Evolutionary conservation across 78 protist genomes (phyloP), one percentile per base, ranked within the genome.

Genomic region (Isochrysis galbana): DNA sequence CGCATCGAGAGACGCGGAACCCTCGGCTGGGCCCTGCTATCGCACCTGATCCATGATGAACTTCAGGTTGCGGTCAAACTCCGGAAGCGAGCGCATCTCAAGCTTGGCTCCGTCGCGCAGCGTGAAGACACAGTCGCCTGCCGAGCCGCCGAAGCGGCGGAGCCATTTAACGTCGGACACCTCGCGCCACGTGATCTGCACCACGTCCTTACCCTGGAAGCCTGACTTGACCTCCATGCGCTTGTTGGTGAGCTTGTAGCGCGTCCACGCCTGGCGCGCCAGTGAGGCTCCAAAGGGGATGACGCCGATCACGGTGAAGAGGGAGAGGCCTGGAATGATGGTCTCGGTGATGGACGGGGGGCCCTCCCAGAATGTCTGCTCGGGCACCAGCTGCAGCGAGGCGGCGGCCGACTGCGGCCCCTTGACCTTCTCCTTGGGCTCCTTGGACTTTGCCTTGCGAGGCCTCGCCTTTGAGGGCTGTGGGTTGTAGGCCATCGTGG

Each of bases 201-300:
- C 87, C 17, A 78, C 44, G 29, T 78, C 87, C 44, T 78, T 78
- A 34, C 87, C 87, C 45, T 41, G 44, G 23, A 39, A 78, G 32
- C 87, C 87, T 0, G 44, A 36, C 38, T 5, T 7, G 34, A 78
- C 46, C 23, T 23, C n/a, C 36, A 78, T 3, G 17, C 87, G 87
- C 47, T 36, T 26, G 87, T 78, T 78, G n/a, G 87, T 78, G 87
- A 78, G 22, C 87, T 78, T 78, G 87, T 78, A 78, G 25, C 51
- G 11, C 51, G 87, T 78, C 87, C 87, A 78, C 36, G 46, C 87
- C 48, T 78, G 87, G 38, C 87, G 46, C 36, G 87, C 45, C 38
- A 78, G 22, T 34, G 87, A 39, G 29, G 87, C 87, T 17, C 38
- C 29, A 34, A 78, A 78, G 34, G 87, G 87, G 23, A 78, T 41